Conservation (phyloP, 805 yeast genomes). For the Wickerhamomyces mucosus region DNA sequence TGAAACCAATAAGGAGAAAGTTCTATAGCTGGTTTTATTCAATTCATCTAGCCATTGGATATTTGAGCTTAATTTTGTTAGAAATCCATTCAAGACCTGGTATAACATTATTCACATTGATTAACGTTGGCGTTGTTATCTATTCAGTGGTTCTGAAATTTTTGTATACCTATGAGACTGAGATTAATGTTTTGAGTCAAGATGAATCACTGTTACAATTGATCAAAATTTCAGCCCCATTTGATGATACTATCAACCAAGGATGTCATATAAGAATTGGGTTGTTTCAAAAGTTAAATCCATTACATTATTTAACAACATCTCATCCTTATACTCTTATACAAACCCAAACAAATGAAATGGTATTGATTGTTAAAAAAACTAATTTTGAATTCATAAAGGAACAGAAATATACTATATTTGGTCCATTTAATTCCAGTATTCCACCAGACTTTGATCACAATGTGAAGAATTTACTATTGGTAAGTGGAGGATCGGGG, state of each 20-base stretch:
- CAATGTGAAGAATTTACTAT: slow-evolving; percentile 38
- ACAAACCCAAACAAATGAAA: too few species aligned
- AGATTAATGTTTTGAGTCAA: slow-evolving; percentile 10
- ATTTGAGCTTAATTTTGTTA: slow-evolving; percentile 34
- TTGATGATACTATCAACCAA: slow-evolving; percentile 25
- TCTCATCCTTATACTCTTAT: slow-evolving; percentile 54
- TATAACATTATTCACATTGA: slow-evolving; percentile 29
- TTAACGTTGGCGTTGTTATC: slow-evolving; percentile 23
- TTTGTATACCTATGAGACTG: slow-evolving; percentile 10
- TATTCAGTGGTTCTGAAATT: slow-evolving; percentile 30
- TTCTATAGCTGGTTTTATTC: slow-evolving; percentile 46
- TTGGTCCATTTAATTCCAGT: slow-evolving; percentile 33
- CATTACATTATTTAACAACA: slow-evolving; percentile 40
- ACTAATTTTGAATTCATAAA: slow-evolving; percentile 25
- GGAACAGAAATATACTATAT: slow-evolving; percentile 27
- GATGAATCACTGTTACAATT: slow-evolving; percentile 15
- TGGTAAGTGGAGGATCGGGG: slow-evolving; percentile 70
- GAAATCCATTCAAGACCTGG: slow-evolving; percentile 67
- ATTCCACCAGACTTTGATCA: slow-evolving; percentile 34
- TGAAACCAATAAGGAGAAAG: slow-evolving; percentile 38
- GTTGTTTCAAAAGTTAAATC: slow-evolving; percentile 22
- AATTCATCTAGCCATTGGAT: slow-evolving; percentile 43
- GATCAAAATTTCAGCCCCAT: slow-evolving; percentile 17
- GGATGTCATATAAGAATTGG: slow-evolving; percentile 49
- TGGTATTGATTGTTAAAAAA: slow-evolving; percentile 36